Evolutionary conservation across 2,329 filamentous ascomycete genomes (phyloP), one percentile per base, ranked within the genome.

Genomic region (Calonectria hongkongensis): DNA sequence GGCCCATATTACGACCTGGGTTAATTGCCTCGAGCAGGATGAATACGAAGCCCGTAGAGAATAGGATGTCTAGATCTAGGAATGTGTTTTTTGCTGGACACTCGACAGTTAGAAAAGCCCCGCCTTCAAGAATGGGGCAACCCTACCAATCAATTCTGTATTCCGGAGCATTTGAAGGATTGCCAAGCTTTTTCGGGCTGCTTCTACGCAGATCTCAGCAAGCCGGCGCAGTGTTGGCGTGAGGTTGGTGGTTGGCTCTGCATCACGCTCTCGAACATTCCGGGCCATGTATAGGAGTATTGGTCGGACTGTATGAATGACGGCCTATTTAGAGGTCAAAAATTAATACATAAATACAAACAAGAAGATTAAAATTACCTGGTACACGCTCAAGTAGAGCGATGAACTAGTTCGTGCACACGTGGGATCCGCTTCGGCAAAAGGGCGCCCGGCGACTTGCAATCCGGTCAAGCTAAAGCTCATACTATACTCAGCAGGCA

Each of bases 241-340:
- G 28, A 72, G 50, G 45, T 62, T 72, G n/a, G 56, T 54, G 27
- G 28, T 43, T 1, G 69, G 43, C 10, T 66, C 72, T 4, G 41
- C 25, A 60, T 70, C 72, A 16, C 60, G 56, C 9, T 66, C 71
- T 15, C 73, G 68, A 43, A 72, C 63, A 28, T 66, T 75, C 1
- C 63, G 70, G 47, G 72, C 70, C 72, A 75, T 75, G 54, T 74
- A 71, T 1, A 75, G 62, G 4, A 75, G 64, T 4, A 74, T 75
- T 5, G 74, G 74, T 8, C 74, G 41, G 1, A 74, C 72, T 10
- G 70, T 72, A 13, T 75, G 68, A 15, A 75, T 75, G 13, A 74
- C 60, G 4, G 68, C 69, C 73, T 74, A 9, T 33, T 27, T n/a
- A 25, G 33, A 27, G 16, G 9, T 50, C 1, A 66, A 16, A 66